Conservation (phyloP, 2,329 filamentous ascomycete species). For the Leptographium flavum region DNA sequence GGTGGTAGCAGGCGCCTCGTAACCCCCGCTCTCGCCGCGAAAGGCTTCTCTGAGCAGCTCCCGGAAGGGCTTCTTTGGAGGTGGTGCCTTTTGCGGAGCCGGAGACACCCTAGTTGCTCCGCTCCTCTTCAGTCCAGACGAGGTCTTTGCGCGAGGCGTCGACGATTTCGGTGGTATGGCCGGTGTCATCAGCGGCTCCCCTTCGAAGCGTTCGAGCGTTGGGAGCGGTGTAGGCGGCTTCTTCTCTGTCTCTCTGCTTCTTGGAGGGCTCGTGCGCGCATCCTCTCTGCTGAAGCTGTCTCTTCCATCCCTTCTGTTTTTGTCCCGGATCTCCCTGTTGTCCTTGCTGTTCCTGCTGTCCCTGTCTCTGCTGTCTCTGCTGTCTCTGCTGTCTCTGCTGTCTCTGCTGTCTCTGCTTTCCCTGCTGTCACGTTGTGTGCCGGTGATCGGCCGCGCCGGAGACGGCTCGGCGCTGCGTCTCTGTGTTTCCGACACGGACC, state of each 20-base stretch:
- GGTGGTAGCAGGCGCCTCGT: conserved; percentile 31
- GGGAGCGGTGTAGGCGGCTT: conserved; percentile 5
- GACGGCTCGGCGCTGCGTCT: conserved; percentile 4
- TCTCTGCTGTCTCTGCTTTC: no score
- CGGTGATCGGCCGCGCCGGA: background rate
- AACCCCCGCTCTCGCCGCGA: conserved; percentile 41
- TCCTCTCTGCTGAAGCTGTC: conserved; percentile 5
- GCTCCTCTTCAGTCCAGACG: conserved; percentile 35
- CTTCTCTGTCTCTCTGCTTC: background rate
- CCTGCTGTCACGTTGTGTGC: background rate
- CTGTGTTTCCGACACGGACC: conserved; percentile 6
- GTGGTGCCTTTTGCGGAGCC: conserved; percentile 30
- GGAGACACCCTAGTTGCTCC: conserved; percentile 37
- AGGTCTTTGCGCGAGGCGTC: conserved; percentile 9
- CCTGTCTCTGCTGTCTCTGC: no score
- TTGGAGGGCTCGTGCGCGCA: background rate
- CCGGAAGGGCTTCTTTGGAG: conserved; percentile 34
- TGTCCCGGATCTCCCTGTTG: no score
- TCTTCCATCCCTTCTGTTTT: no score
- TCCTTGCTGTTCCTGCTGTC: no score
- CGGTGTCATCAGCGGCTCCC: conserved; percentile 19
- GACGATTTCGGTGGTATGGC: background rate
- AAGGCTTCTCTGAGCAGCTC: conserved; percentile 49
- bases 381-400: no score
- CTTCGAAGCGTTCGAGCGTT: conserved; percentile 15